phyloP scores from a whole-genome alignment of 768 basidiomycete species.

The Termitomyces sp. region DNA sequence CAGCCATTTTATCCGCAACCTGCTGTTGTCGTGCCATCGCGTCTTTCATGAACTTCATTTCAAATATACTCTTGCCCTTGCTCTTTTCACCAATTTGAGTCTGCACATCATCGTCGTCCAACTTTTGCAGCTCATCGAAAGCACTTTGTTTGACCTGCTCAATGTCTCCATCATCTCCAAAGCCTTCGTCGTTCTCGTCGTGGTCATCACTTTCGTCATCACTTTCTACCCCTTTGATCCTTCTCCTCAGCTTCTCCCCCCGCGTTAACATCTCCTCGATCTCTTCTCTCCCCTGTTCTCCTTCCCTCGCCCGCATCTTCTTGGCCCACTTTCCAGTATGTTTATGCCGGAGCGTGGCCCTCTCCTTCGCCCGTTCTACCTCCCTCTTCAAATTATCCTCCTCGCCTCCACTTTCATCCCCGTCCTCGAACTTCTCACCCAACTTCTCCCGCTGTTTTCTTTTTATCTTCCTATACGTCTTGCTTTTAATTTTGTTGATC shows the following conservation, averaged over 20 bases:
- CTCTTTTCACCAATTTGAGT: slow-evolving; percentile 27
- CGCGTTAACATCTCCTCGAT: slow-evolving; percentile 83
- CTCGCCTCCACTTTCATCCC: slow-evolving; percentile 44
- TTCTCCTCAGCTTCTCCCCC: slow-evolving; percentile 71
- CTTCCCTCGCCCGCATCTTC: slow-evolving; percentile 55
- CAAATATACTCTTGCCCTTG: slow-evolving; percentile 64
- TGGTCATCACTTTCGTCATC: slow-evolving; percentile 45
- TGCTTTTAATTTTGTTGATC: slow-evolving; percentile 93
- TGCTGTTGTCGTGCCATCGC: slow-evolving; percentile 66
- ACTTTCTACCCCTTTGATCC: slow-evolving; percentile 62
- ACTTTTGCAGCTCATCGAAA: slow-evolving; percentile 66
- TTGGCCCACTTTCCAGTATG: slow-evolving; percentile 86
- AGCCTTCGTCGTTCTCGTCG: slow-evolving; percentile 40
- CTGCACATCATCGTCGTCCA: slow-evolving; percentile 32
- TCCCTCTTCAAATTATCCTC: slow-evolving; percentile 64
- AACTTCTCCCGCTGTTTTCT: slow-evolving; percentile 71
- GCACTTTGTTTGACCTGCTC: slow-evolving; percentile 58
- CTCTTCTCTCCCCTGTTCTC: slow-evolving; percentile 53
- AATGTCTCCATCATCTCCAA: slow-evolving; percentile 26
- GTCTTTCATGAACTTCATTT: slow-evolving; percentile 99
- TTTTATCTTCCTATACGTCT: slow-evolving; percentile 81
- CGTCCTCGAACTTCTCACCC: slow-evolving; percentile 39
- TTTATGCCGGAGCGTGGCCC: slow-evolving; percentile 87
- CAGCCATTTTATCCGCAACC: slow-evolving; percentile 54
- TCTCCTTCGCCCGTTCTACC: slow-evolving; percentile 75